Percentiles rank a stretch among this genome's conserved stretches.
phyloP scores from a whole-genome alignment of 306 rosid genomes.

The Castanea sativa region DNA sequence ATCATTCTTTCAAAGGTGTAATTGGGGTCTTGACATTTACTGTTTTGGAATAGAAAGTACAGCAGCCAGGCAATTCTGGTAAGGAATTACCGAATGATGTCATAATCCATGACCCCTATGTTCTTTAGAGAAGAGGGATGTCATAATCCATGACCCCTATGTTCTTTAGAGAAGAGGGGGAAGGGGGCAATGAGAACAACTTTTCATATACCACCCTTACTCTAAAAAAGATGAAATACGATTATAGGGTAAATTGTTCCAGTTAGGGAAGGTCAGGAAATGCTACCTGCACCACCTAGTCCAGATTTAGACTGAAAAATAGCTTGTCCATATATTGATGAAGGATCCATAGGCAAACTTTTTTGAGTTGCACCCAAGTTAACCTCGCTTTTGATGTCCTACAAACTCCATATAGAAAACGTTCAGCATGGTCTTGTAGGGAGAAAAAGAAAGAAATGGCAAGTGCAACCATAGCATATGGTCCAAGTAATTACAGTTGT shows the following conservation, averaged over 20 bases:
- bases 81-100: background rate
- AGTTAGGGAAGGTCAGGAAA: background rate
- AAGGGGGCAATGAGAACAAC: background rate
- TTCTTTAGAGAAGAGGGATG: background rate
- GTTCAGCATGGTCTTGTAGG: slow-evolving; percentile 24
- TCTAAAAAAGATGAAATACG: background rate
- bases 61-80: background rate
- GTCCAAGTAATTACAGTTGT: slow-evolving; percentile 51
- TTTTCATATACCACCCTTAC: background rate
- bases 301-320: slow-evolving; percentile 80
- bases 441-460: slow-evolving; percentile 9
- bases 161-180: background rate
- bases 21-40: background rate
- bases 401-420: slow-evolving; percentile 33
- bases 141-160: background rate
- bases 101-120: background rate
- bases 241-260: background rate
- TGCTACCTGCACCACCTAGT: slow-evolving; percentile 62
- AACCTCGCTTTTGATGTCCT: slow-evolving; percentile 75
- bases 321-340: slow-evolving; percentile 70
- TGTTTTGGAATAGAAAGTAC: background rate
- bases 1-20: background rate
- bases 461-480: slow-evolving; percentile 16
- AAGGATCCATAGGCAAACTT: slow-evolving; percentile 75
- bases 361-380: slow-evolving; percentile 55